Conservation (phyloP, 495 filamentous ascomycete species). For the Tuber brumale region DNA sequence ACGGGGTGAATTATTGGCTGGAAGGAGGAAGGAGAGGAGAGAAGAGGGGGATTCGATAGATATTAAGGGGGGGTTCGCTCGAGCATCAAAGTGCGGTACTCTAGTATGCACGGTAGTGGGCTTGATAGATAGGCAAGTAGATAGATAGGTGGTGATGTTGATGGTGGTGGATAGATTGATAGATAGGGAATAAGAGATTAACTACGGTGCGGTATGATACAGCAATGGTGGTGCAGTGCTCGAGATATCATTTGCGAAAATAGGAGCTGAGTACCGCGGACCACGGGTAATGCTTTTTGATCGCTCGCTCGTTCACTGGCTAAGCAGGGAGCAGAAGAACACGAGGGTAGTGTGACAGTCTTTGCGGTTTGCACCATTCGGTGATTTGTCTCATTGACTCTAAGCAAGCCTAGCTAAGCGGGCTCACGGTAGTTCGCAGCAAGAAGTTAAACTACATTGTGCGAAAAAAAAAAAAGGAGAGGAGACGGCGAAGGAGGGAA, state of each 20-base stretch:
- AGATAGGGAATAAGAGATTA: neutral
- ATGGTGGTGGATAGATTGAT: neutral
- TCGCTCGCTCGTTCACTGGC: neutral
- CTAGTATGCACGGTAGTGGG: neutral
- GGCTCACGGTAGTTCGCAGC: neutral
- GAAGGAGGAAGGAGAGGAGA: neutral
- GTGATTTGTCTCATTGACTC: neutral
- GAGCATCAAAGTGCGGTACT: neutral
- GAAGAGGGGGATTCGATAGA: neutral
- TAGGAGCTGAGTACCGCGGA: neutral
- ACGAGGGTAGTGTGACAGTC: neutral
- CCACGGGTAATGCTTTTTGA: neutral
- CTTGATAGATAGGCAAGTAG: neutral
- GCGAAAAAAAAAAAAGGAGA: neutral
- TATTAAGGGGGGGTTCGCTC: slow-evolving; percentile 1
- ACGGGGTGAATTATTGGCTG: neutral
- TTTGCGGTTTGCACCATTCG: neutral
- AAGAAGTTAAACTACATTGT: neutral
- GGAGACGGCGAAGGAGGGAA: neutral
- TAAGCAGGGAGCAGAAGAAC: neutral
- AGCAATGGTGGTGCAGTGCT: neutral
- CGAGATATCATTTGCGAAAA: neutral
- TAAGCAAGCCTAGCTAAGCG: neutral
- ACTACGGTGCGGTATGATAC: slow-evolving; percentile 1
- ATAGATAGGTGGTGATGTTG: neutral